phyloP scores from a whole-genome alignment of 2,329 filamentous ascomycete genomes.

The Alternaria alternata region DNA sequence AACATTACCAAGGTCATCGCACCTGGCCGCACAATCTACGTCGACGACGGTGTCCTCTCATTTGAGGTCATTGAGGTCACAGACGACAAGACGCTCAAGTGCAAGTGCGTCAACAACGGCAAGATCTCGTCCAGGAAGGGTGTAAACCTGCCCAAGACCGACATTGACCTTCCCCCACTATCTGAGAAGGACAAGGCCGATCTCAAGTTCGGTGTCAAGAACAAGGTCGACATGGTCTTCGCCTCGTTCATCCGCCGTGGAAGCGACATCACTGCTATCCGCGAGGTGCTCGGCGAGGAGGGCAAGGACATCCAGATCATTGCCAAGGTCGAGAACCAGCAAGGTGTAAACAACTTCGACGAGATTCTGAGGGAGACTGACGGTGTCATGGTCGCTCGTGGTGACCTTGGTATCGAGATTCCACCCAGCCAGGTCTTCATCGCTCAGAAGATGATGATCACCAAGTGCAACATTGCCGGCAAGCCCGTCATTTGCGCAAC shows the following conservation, averaged over 20 bases:
- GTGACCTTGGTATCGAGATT: constrained; percentile 98
- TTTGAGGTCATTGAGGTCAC: constrained; percentile 91
- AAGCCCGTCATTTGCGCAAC: constrained; percentile 99
- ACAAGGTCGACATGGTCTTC: constrained; percentile 98
- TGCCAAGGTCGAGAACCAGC: constrained; percentile 99
- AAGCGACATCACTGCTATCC: constrained; percentile 92
- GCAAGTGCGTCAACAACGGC: constrained; percentile 92
- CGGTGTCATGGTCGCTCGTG: constrained; percentile 99
- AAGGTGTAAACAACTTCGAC: constrained; percentile 99
- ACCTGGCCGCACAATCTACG: constrained; percentile 91
- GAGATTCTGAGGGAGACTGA: constrained; percentile 96
- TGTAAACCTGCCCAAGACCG: constrained; percentile 98
- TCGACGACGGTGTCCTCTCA: constrained; percentile 96
- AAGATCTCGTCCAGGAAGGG: constrained; percentile 99
- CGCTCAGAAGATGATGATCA: constrained; percentile 99
- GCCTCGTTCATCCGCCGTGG: constrained; percentile 97
- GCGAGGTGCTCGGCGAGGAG: constrained; percentile 86
- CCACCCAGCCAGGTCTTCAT: constrained; percentile 98
- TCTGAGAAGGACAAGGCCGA: constrained; percentile 98
- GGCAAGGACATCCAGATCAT: constrained; percentile 99
- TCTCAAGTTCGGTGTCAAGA: constrained; percentile 95
- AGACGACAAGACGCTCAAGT: constrained; percentile 88
- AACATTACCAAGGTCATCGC: constrained; percentile 99
- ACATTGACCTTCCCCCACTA: constrained; percentile 95
- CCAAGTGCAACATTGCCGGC: constrained; percentile 99